These are phyloP conservation scores for Labyrinthula sp. DNA, from an alignment of 352 stramenopile species.

Conservation along the genomic window DNA sequence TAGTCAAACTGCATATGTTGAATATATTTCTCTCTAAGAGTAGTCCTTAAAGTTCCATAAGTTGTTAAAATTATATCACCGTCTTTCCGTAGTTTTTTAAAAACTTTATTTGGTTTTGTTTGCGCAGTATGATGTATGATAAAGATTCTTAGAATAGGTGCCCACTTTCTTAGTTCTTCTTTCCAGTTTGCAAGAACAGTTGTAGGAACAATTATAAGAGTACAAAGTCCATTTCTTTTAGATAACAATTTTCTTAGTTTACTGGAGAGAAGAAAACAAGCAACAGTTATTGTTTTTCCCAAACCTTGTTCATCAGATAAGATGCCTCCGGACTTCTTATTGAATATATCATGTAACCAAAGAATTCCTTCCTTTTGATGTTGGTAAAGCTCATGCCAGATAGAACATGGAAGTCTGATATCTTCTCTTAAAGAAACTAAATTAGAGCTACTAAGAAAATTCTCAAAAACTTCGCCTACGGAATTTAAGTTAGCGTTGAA, in stretches of 20 bases:
- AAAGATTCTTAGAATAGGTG: conserved; percentile 55
- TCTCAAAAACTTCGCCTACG: too few species aligned
- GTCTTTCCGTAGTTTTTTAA: conserved; percentile 3
- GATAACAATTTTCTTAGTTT: conserved; percentile 5
- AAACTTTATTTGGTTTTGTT: conserved; percentile 7
- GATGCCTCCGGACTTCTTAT: conserved; percentile 83
- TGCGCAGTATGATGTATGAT: conserved; percentile 57
- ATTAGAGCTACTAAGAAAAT: too few species aligned
- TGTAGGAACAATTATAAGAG: conserved; percentile 75
- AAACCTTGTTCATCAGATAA: conserved; percentile 81
- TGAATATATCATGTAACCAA: conserved; percentile 86
- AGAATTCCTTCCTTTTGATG: conserved; percentile 80
- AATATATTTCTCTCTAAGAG: conserved; percentile 64
- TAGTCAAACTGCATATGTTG: conserved; percentile 79
- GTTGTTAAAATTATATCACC: conserved; percentile 75
- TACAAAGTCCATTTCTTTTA: conserved; percentile 3
- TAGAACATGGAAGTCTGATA: conserved; percentile 9
- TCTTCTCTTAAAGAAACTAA: conserved; percentile 1
- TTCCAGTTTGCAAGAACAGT: conserved; percentile 85
- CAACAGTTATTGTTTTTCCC: conserved; percentile 83
- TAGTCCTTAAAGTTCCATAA: conserved; percentile 79
- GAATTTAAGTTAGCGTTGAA: too few species aligned
- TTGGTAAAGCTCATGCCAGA: conserved; percentile 46
- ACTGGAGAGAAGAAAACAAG: conserved; percentile 42
- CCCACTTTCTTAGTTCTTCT: conserved; percentile 74